Conservation (phyloP, 108 stramenopile species). For the Cyclotella kingstonii region DNA sequence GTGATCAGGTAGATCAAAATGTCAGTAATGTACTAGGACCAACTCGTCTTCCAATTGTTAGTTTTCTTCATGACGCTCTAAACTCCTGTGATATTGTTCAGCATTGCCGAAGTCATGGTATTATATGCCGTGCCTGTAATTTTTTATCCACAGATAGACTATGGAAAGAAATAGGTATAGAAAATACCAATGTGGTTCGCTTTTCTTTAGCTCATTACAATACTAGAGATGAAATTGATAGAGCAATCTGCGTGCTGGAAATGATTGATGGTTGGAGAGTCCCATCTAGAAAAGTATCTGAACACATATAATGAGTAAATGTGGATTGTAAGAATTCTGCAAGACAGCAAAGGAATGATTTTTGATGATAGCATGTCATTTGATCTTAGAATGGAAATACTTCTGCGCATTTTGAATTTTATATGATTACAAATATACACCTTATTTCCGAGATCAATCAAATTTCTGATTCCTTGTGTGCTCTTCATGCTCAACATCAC, state of each 20-base stretch:
- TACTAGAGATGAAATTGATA: constrained; percentile 55
- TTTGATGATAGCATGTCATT: no score
- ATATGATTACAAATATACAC: no score
- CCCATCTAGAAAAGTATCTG: no score
- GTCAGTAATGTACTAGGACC: neutral
- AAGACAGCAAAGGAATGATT: no score
- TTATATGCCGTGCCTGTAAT: constrained; percentile 61
- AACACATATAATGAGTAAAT: no score
- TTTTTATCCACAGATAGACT: constrained; percentile 62
- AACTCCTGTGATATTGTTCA: constrained; percentile 48
- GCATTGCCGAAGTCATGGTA: constrained; percentile 44
- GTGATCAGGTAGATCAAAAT: neutral
- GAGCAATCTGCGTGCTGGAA: constrained; percentile 45
- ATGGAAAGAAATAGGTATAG: constrained; percentile 33
- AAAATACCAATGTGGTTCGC: constrained; percentile 53
- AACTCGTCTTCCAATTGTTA: constrained; percentile 59
- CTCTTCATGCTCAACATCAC: no score
- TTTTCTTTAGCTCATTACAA: constrained; percentile 85
- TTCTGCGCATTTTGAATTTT: no score
- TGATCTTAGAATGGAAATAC: no score
- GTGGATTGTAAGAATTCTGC: no score
- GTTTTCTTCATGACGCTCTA: constrained; percentile 55
- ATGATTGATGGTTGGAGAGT: constrained; percentile 62
- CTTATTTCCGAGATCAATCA: no score
- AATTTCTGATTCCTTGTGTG: no score